Evolutionary conservation across 768 basidiomycete genomes (phyloP).

Genomic region (Cyathus striatus): DNA sequence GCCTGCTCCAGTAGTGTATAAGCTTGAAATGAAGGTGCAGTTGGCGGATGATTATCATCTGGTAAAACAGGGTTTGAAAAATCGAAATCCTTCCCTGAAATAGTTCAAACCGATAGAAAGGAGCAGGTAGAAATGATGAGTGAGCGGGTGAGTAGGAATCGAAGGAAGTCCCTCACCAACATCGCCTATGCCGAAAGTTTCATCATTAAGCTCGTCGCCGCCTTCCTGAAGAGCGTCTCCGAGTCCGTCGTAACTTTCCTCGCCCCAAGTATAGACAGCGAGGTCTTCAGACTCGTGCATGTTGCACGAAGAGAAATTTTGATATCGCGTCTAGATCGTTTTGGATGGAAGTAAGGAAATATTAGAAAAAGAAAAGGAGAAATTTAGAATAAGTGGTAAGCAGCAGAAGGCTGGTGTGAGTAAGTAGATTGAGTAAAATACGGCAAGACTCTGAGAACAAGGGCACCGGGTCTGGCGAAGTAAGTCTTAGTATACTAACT

Average conservation of each 20-base stretch:
- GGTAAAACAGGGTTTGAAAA: constrained; percentile 51
- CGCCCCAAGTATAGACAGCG: constrained; percentile 90
- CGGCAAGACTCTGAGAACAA: neutral
- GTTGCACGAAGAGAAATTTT: constrained; percentile 41
- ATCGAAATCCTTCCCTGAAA: constrained; percentile 90
- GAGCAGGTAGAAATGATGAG: constrained; percentile 5
- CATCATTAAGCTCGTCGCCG: constrained; percentile 91
- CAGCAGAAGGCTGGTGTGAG: neutral
- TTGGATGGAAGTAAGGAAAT: constrained; percentile 78
- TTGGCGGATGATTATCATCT: constrained; percentile 18
- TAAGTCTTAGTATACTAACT: no score
- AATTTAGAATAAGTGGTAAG: constrained; percentile 5
- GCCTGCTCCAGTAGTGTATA: constrained; percentile 10
- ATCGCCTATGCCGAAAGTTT: constrained; percentile 80
- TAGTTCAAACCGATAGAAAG: constrained; percentile 7
- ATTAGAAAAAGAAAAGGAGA: constrained; percentile 22
- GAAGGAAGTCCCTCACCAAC: constrained; percentile 58
- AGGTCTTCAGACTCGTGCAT: constrained; percentile 72
- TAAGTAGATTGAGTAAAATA: neutral
- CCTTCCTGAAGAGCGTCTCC: constrained; percentile 86
- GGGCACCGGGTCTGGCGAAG: no score
- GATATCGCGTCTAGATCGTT: constrained; percentile 61
- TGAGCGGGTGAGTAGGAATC: neutral
- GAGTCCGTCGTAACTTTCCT: constrained; percentile 85
- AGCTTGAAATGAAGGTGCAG: constrained; percentile 11